A percentile compares a stretch with the other conserved stretches of the same genome.
phyloP scores from a whole-genome alignment of 169 alveolate species.

The Eimeria praecox region DNA sequence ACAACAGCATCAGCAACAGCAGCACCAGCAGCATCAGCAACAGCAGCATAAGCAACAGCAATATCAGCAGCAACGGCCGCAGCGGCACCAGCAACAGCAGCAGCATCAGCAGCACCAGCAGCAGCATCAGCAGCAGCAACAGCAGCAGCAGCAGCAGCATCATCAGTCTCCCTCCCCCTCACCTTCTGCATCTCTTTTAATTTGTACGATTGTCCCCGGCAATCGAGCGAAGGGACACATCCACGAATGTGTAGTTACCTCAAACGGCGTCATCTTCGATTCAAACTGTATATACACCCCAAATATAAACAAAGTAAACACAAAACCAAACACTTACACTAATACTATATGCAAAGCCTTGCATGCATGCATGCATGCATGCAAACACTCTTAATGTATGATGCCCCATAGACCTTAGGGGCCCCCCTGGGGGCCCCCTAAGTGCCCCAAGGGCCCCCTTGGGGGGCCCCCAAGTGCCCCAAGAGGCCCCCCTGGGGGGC shows the following conservation, averaged over 20 bases:
- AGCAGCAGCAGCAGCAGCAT: background rate
- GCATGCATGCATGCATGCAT: background rate
- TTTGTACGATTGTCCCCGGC: conserved; percentile 64
- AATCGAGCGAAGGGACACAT: conserved; percentile 77
- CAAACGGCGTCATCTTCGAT: conserved; percentile 78
- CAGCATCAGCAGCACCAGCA: background rate
- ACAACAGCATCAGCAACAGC: no score
- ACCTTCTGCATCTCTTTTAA: conserved; percentile 46
- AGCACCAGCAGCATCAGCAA: no score
- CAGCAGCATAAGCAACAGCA: no score
- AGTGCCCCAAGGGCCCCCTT: background rate
- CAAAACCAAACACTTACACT: no score
- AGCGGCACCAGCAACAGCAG: no score
- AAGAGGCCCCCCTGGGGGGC: background rate
- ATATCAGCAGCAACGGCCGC: background rate
- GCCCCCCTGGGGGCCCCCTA: background rate
- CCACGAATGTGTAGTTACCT: conserved; percentile 80
- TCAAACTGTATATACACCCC: conserved; percentile 59
- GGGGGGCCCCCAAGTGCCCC: background rate
- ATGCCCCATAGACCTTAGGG: no score
- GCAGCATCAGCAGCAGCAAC: background rate
- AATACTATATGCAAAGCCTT: no score
- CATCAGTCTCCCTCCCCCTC: background rate
- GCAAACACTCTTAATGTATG: no score
- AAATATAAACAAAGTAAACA: background rate